Conservation (phyloP, 495 filamentous ascomycete genomes). For the Penicillium subrubescens region DNA sequence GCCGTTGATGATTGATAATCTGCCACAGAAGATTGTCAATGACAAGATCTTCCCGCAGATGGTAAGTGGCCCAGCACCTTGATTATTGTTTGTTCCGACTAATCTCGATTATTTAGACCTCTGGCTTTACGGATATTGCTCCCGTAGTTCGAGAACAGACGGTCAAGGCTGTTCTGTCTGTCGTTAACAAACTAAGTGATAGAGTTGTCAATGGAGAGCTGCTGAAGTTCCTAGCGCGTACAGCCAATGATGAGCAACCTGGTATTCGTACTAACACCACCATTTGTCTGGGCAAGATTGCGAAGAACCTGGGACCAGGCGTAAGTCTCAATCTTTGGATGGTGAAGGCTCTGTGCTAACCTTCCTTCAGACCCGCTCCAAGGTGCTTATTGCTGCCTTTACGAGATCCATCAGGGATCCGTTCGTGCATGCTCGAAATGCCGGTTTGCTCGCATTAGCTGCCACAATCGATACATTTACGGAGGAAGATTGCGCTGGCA, state of each 20-base stretch:
- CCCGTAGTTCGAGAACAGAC: constrained; percentile 94
- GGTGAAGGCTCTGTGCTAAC: constrained; percentile 19
- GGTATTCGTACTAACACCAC: constrained; percentile 98
- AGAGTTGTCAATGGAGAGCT: constrained; percentile 92
- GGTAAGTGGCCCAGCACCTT: constrained; percentile 44
- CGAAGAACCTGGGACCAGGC: constrained; percentile 77
- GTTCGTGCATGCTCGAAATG: constrained; percentile 90
- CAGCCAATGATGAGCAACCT: constrained; percentile 95
- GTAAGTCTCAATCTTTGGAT: constrained; percentile 40
- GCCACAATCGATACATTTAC: constrained; percentile 85
- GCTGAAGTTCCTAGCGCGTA: constrained; percentile 88
- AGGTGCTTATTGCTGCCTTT: constrained; percentile 92
- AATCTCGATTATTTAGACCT: constrained; percentile 53
- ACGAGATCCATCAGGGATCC: constrained; percentile 86
- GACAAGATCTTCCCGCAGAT: constrained; percentile 97
- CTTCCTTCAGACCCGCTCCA: constrained; percentile 63
- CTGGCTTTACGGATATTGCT: constrained; percentile 88
- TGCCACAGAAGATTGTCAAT: constrained; percentile 88
- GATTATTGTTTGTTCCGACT: neutral
- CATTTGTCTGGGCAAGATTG: constrained; percentile 94
- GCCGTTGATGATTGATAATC: constrained; percentile 85
- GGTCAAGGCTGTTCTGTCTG: constrained; percentile 83
- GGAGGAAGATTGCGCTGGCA: constrained; percentile 85
- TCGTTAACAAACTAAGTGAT: constrained; percentile 88
- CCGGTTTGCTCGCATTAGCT: constrained; percentile 78